A percentile compares a stretch with the other conserved stretches of the same genome.
These are phyloP conservation scores for Mycena latifolia DNA, from an alignment of 768 basidiomycete genomes.

Conservation along the genomic window DNA sequence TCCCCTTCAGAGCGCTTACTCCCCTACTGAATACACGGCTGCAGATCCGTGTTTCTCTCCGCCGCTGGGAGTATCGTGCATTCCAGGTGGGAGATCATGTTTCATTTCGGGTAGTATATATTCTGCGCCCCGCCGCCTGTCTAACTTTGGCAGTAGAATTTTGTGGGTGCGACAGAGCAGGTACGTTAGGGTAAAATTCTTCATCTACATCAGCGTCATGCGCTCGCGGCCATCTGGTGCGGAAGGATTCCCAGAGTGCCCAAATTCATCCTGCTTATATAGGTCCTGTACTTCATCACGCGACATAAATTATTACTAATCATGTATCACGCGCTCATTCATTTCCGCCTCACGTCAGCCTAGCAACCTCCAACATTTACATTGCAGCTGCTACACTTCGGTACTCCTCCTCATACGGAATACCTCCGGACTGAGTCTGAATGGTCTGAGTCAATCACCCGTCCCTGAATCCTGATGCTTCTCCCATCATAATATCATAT, in stretches of 20 bases:
- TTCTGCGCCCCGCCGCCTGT: background rate
- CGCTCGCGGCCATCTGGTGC: background rate
- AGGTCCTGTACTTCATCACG: background rate
- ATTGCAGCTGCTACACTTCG: background rate
- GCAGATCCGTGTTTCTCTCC: too few relatives aligned
- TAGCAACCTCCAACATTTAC: slow-evolving; percentile 4
- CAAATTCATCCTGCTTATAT: background rate
- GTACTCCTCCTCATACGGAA: too few relatives aligned
- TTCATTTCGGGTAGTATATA: too few relatives aligned
- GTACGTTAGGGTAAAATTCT: background rate
- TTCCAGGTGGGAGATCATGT: too few relatives aligned
- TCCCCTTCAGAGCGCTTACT: too few relatives aligned
- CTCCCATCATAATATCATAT: too few relatives aligned
- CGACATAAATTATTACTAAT: background rate
- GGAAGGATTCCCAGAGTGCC: background rate
- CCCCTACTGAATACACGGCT: too few relatives aligned
- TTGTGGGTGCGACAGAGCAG: background rate
- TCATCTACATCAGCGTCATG: background rate
- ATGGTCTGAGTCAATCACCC: too few relatives aligned
- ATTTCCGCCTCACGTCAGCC: background rate
- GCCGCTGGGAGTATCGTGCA: too few relatives aligned
- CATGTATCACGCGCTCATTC: too few relatives aligned
- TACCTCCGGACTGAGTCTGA: too few relatives aligned
- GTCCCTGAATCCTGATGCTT: too few relatives aligned
- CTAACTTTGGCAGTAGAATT: background rate